phyloP scores from a whole-genome alignment of 2,329 filamentous ascomycete species.

The Beauveria medogensis region DNA sequence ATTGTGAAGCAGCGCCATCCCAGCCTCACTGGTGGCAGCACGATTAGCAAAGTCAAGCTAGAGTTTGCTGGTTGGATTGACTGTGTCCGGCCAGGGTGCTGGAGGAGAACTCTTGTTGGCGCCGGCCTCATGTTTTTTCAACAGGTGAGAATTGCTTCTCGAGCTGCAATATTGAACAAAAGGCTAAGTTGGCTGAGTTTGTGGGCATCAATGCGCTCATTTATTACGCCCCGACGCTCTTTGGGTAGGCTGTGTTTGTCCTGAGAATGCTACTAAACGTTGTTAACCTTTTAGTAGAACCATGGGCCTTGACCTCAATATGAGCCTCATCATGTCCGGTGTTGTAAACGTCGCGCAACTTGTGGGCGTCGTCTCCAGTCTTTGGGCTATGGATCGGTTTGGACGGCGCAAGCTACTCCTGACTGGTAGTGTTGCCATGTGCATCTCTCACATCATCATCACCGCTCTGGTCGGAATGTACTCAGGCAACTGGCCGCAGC shows the following conservation, averaged over 20 bases:
- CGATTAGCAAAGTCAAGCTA: conserved; percentile 30
- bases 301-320: conserved; percentile 36
- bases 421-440: neutral
- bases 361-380: conserved; percentile 22
- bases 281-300: conserved; percentile 17
- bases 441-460: neutral
- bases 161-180: neutral
- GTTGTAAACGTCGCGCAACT: conserved; percentile 24
- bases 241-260: conserved; percentile 23
- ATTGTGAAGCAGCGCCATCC: conserved; percentile 26
- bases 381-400: neutral
- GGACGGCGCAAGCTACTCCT: neutral
- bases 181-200: neutral
- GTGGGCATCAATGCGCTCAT: conserved; percentile 35
- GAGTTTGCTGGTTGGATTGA: conserved; percentile 42
- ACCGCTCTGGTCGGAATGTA: conserved; percentile 19
- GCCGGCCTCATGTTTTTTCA: conserved; percentile 50
- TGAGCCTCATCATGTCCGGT: conserved; percentile 25
- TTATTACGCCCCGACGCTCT: conserved; percentile 53
- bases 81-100: conserved; percentile 40
- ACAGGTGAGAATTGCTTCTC: conserved; percentile 29
- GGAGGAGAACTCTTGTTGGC: conserved; percentile 37
- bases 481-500: conserved; percentile 17
- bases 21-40: conserved; percentile 26
- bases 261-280: neutral